Evolutionary conservation across 1,139 yeast genomes (phyloP), one percentile per base, ranked within the genome.

Genomic region (Pichia sp.): DNA sequence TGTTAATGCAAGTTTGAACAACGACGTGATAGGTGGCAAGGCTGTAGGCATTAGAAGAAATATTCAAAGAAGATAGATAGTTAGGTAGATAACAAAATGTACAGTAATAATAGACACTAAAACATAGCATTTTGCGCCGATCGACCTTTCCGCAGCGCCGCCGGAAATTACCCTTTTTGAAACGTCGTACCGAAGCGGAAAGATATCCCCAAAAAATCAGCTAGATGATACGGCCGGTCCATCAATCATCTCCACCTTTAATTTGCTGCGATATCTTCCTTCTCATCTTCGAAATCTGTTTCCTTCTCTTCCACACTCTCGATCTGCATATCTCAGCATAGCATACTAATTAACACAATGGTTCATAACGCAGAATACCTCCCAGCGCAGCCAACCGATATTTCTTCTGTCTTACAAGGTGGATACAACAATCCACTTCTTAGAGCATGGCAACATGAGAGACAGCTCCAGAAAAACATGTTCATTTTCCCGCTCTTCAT

Each of bases 401-500:
- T 88, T 59, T 78, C 91, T n/a, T 87, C 96, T 6, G 75, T 93
- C 49, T 78, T 93, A 51, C 93, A 93, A 60, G 97, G 98, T 57
- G 97, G 99, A 3, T 93, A 92, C 74, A 87, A 87, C 71, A 96
- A 92, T 66, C 95, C 97, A 1, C 76, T 93, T 55, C 69, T 92
- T 24, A 80, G 99, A 63, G 85, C 81, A 70, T 93, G 99, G 99
- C 99, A 93, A 71, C 80, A 79, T 62, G 91, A 85, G 65, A 80
- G 92, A 64, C 95, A 85, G 68, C 78, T 93, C 57, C 78, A 87
- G 46, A 95, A 93, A 72, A 81, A 80, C 67, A 88, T 91, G 96
- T 86, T 93, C 68, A 91, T 95, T 58, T 92, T 87, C 74, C 99
- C 99, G 20, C 77, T 93, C 46, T 93, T 93, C 69, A 78, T 93